These are phyloP conservation scores for Mesostigma viride DNA, from an alignment of 139 green algal genomes.

Conservation along the genomic window DNA sequence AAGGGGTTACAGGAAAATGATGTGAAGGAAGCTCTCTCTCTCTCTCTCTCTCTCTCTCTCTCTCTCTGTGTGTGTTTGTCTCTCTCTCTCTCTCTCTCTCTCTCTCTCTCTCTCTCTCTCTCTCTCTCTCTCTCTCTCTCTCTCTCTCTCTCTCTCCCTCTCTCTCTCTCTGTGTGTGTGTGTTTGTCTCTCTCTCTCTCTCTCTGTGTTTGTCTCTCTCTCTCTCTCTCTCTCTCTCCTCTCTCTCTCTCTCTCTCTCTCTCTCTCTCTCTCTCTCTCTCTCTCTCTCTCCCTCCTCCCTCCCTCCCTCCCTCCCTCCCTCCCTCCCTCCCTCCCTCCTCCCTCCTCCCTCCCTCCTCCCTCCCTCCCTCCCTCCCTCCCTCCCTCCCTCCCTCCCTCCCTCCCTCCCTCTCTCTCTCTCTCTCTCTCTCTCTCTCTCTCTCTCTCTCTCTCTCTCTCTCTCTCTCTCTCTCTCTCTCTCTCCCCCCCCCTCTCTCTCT, in stretches of 20 bases:
- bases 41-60: conserved; percentile 5
- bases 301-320: not conserved
- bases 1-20: too few species aligned
- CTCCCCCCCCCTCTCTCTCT: not conserved
- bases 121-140: conserved; percentile 5
- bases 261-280: conserved; percentile 5
- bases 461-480: conserved; percentile 5
- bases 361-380: not conserved
- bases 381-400: not conserved
- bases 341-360: not conserved
- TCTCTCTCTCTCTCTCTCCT: conserved; percentile 5
- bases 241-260: conserved; percentile 5
- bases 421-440: conserved; percentile 5
- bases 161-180: not conserved
- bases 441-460: conserved; percentile 5
- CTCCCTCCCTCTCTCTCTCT: not conserved
- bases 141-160: conserved; percentile 2
- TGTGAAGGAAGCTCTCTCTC: not conserved
- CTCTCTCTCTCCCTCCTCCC: not conserved
- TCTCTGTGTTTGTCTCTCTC: not conserved
- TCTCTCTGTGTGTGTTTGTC: not conserved
- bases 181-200: not conserved
- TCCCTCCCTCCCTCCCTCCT: not conserved
- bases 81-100: conserved; percentile 5
- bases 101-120: conserved; percentile 5